Percentiles rank a stretch among this genome's conserved stretches.
phyloP scores from a whole-genome alignment of 192 early-diverging fungal genomes.

The Irineochytrium annulatum region DNA sequence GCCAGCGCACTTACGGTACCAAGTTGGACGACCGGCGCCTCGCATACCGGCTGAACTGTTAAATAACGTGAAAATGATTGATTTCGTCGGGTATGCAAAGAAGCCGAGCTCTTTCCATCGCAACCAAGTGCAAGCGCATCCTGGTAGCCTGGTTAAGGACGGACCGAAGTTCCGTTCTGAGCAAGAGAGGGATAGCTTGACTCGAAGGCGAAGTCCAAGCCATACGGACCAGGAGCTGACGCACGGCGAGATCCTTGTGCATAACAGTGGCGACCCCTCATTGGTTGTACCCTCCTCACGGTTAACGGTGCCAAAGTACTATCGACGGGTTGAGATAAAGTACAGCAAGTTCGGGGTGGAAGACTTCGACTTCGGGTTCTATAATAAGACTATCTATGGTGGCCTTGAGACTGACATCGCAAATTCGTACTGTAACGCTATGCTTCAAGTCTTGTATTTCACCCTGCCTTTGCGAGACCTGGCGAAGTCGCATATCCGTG shows the following conservation, averaged over 20 bases:
- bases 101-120: conserved; percentile 72
- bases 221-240: neutral
- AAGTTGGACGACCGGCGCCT: conserved; percentile 68
- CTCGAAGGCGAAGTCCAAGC: neutral
- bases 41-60: conserved; percentile 73
- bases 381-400: conserved; percentile 80
- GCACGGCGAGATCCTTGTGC: neutral
- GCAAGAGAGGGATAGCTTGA: conserved; percentile 66
- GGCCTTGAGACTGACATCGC: conserved; percentile 89
- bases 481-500: conserved; percentile 64
- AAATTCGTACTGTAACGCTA: conserved; percentile 86
- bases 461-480: conserved; percentile 58
- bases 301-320: conserved; percentile 57
- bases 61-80: conserved; percentile 79
- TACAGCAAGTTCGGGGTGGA: conserved; percentile 94
- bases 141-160: conserved; percentile 31
- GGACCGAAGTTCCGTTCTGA: conserved; percentile 77
- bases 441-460: conserved; percentile 84
- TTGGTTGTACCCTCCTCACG: neutral
- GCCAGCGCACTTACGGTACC: conserved; percentile 60
- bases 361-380: conserved; percentile 98
- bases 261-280: conserved; percentile 8
- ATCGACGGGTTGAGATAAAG: conserved; percentile 77
- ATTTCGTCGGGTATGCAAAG: conserved; percentile 91
- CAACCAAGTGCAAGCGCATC: conserved; percentile 53